Conservation (phyloP, 345 rosid species). For the Acer saccharum region DNA sequence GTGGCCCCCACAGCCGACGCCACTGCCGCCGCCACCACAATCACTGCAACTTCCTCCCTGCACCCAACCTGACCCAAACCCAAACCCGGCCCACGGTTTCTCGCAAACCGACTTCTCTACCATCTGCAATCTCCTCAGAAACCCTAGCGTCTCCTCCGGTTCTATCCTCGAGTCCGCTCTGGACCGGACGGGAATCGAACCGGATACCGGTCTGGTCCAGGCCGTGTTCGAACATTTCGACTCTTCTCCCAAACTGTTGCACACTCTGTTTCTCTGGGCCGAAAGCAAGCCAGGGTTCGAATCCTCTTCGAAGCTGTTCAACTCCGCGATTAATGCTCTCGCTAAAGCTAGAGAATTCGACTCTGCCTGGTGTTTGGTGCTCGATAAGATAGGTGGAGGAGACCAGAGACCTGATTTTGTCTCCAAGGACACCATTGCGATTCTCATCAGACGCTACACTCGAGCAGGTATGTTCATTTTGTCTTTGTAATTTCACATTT, state of each 20-base stretch:
- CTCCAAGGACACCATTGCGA: slow-evolving; percentile 59
- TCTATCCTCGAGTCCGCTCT: slow-evolving; percentile 52
- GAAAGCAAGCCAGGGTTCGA: slow-evolving; percentile 60
- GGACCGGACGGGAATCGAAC: slow-evolving; percentile 56
- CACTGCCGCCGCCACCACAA: slow-evolving; percentile 14
- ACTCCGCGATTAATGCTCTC: slow-evolving; percentile 51
- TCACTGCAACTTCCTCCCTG: slow-evolving; percentile 16
- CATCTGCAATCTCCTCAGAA: slow-evolving; percentile 52
- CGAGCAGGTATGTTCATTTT: slow-evolving; percentile 59
- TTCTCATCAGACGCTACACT: slow-evolving; percentile 78
- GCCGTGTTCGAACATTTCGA: slow-evolving; percentile 58
- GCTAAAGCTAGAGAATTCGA: slow-evolving; percentile 72
- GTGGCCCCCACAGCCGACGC: slow-evolving; percentile 36
- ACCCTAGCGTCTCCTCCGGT: slow-evolving; percentile 42
- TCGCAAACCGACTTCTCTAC: slow-evolving; percentile 44
- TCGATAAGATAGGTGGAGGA: slow-evolving; percentile 41
- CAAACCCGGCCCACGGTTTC: slow-evolving; percentile 24
- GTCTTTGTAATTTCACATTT: not conserved
- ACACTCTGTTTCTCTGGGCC: slow-evolving; percentile 70
- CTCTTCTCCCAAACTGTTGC: slow-evolving; percentile 69
- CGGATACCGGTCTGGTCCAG: slow-evolving; percentile 42
- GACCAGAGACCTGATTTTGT: slow-evolving; percentile 42
- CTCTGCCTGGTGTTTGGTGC: slow-evolving; percentile 71
- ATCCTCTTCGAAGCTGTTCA: slow-evolving; percentile 44
- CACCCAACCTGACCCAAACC: slow-evolving; percentile 18